Conservation (phyloP, 176 grass and related monocot species). For the Guadua angustifolia region DNA sequence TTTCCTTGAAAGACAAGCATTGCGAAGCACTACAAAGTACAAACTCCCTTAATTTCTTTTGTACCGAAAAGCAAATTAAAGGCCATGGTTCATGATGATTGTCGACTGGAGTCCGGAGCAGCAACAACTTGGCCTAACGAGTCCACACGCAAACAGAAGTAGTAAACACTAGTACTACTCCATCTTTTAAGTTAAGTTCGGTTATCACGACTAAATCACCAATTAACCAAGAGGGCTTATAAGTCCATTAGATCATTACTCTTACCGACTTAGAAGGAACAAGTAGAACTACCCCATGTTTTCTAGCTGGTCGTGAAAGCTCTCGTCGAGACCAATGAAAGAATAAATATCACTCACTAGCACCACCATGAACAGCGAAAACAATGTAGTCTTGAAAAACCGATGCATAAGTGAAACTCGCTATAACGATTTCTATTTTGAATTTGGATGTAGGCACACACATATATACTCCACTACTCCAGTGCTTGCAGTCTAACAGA, state of each 20-base stretch:
- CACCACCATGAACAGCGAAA: neutral
- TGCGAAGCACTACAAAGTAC: neutral
- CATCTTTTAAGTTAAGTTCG: neutral
- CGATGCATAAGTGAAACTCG: too few relatives aligned
- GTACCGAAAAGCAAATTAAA: neutral
- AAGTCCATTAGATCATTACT: neutral
- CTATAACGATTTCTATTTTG: too few relatives aligned
- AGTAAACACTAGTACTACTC: neutral
- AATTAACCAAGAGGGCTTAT: neutral
- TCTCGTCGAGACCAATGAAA: neutral
- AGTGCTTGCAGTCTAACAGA: too few relatives aligned
- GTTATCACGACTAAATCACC: neutral
- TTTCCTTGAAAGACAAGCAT: slow-evolving; percentile 26
- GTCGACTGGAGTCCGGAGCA: neutral
- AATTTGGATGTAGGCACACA: too few relatives aligned
- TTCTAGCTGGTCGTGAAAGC: neutral
- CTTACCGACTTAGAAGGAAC: neutral
- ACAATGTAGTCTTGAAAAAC: neutral
- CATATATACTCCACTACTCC: too few relatives aligned
- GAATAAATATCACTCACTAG: neutral
- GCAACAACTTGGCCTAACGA: slow-evolving; percentile 13
- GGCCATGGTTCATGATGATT: neutral
- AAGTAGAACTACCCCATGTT: neutral
- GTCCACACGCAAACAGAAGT: neutral
- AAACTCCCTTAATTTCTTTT: too few relatives aligned